phyloP scores from a whole-genome alignment of 2,329 filamentous ascomycete genomes.

The Phaeosphaeriaceae sp. region DNA sequence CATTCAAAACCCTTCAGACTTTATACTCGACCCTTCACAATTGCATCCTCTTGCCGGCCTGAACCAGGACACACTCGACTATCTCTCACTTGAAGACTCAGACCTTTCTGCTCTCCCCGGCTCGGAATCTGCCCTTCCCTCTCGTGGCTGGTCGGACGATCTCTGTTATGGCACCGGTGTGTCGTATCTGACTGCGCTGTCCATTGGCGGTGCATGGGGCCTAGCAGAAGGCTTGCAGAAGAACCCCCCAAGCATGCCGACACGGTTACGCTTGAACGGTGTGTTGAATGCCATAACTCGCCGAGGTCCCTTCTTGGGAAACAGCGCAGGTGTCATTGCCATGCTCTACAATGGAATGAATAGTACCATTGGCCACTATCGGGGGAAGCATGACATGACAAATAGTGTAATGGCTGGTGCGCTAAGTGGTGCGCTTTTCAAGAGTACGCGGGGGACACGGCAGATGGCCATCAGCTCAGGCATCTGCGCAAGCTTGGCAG shows the following conservation, averaged over 20 bases:
- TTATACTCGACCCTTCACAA: conserved; percentile 86
- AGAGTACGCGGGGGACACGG: conserved; percentile 87
- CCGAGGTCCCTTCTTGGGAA: conserved; percentile 92
- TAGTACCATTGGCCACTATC: conserved; percentile 48
- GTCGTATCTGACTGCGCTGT: conserved; percentile 87
- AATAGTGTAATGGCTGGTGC: conserved; percentile 88
- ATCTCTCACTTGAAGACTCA: conserved; percentile 91
- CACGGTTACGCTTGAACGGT: conserved; percentile 91
- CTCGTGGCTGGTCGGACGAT: conserved; percentile 96
- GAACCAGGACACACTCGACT: conserved; percentile 92
- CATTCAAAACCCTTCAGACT: conserved; percentile 81
- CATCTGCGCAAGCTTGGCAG: conserved; percentile 85
- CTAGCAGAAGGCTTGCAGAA: conserved; percentile 85
- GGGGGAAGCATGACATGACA: conserved; percentile 68
- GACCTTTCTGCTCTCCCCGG: conserved; percentile 85
- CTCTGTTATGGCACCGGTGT: conserved; percentile 96
- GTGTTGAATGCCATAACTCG: conserved; percentile 94
- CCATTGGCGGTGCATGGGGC: conserved; percentile 89
- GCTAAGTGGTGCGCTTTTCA: conserved; percentile 92
- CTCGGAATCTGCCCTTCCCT: conserved; percentile 85
- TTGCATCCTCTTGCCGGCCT: conserved; percentile 93
- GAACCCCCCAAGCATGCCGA: conserved; percentile 72
- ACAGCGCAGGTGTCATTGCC: conserved; percentile 93
- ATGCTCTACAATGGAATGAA: conserved; percentile 88
- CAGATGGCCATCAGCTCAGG: conserved; percentile 95